Evolutionary conservation across 768 basidiomycete species (phyloP).

Genomic region (Strobilomyces echinocephalus): DNA sequence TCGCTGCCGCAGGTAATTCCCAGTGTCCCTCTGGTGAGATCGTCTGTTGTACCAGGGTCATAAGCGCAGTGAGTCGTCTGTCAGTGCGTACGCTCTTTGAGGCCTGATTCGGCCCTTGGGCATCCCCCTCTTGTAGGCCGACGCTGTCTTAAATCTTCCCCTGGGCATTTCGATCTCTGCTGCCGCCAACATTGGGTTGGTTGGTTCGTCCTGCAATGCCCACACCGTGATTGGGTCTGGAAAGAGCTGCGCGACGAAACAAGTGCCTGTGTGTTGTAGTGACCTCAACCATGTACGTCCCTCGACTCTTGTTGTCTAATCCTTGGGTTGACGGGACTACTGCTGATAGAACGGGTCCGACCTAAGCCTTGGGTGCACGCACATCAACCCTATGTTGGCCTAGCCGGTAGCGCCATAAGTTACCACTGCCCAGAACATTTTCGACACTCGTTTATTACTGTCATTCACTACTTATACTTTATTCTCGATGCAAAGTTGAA

Average conservation of each 20-base stretch:
- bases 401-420: neutral
- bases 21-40: conserved; percentile 8
- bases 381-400: conserved; percentile 1
- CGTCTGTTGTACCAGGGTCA: conserved; percentile 9
- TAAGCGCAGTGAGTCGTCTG: conserved; percentile 6
- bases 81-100: neutral
- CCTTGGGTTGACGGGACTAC: neutral
- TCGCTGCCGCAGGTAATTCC: conserved; percentile 4
- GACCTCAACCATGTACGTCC: conserved; percentile 12
- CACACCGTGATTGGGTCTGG: conserved; percentile 14
- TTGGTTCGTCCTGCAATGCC: conserved; percentile 4
- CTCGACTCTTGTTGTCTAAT: neutral
- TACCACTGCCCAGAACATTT: neutral
- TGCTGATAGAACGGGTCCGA: conserved; percentile 2
- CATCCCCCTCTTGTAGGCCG: neutral
- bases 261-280: conserved; percentile 12
- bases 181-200: conserved; percentile 14
- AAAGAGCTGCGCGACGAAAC: conserved; percentile 7
- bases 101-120: neutral
- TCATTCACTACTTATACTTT: neutral
- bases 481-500: neutral
- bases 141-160: conserved; percentile 1
- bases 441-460: neutral
- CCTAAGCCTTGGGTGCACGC: conserved; percentile 12
- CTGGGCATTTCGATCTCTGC: conserved; percentile 5